These are phyloP conservation scores for Phytophthora idaei DNA, from an alignment of 352 stramenopile genomes.

Conservation along the genomic window DNA sequence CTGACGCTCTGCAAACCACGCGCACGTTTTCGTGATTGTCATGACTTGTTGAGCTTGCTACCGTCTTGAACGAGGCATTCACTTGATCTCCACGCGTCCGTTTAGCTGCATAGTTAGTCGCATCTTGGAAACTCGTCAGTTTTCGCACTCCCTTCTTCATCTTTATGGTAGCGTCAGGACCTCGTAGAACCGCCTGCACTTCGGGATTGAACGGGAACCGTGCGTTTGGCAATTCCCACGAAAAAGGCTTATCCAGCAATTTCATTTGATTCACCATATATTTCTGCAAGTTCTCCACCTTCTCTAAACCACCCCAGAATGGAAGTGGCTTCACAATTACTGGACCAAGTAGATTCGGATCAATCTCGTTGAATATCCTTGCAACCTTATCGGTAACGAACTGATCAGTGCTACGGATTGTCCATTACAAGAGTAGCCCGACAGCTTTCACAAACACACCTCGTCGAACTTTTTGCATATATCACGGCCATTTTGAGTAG, in stretches of 20 bases:
- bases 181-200: not conserved
- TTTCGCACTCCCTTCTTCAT: not conserved
- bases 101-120: not conserved
- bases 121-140: not conserved
- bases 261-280: not conserved
- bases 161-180: not conserved
- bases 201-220: not conserved
- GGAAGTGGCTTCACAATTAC: not conserved
- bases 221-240: not conserved
- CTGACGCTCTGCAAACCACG: not conserved
- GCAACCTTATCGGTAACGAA: not conserved
- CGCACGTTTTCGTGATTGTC: not conserved
- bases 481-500: not conserved
- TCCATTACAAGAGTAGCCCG: not conserved
- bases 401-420: not conserved
- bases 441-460: not conserved
- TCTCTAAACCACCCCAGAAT: not conserved
- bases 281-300: not conserved
- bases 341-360: not conserved
- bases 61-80: not conserved
- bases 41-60: not conserved
- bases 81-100: not conserved
- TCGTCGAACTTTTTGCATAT: not conserved
- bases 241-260: not conserved
- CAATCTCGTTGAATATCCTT: not conserved